Conservation (phyloP, 352 stramenopile species). For the Globisporangium ultimum region DNA sequence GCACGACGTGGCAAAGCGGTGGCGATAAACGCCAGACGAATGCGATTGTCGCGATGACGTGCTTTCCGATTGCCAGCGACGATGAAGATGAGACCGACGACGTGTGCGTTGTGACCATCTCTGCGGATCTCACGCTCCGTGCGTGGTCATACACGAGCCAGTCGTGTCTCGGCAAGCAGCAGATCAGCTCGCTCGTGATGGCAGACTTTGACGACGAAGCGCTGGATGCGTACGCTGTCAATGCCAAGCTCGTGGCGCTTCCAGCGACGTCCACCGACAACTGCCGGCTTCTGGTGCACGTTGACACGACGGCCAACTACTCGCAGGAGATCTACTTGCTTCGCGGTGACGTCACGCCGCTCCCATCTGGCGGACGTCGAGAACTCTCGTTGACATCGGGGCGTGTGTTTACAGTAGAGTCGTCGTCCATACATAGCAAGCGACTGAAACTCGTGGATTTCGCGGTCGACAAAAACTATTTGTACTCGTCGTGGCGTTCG, state of each 20-base stretch:
- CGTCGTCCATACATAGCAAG: slow-evolving; percentile 20
- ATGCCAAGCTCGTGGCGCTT: slow-evolving; percentile 61
- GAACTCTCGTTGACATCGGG: slow-evolving; percentile 46
- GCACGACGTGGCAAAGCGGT: slow-evolving; percentile 26
- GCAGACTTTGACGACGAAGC: slow-evolving; percentile 33
- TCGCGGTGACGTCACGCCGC: slow-evolving; percentile 42
- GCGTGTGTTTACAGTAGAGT: slow-evolving; percentile 48
- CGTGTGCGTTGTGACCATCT: slow-evolving; percentile 67
- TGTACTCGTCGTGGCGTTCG: slow-evolving; percentile 75
- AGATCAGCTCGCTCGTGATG: slow-evolving; percentile 36
- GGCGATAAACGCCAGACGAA: slow-evolving; percentile 26
- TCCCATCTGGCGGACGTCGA: slow-evolving; percentile 19
- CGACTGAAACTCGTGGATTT: slow-evolving; percentile 72
- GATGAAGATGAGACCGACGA: slow-evolving; percentile 44
- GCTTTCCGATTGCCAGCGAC: slow-evolving; percentile 51
- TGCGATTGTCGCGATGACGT: slow-evolving; percentile 56
- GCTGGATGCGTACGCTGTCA: slow-evolving; percentile 36
- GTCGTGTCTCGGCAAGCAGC: slow-evolving; percentile 61
- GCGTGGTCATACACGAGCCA: slow-evolving; percentile 70
- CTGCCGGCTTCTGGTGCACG: slow-evolving; percentile 60
- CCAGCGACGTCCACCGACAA: slow-evolving; percentile 49
- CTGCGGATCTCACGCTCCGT: slow-evolving; percentile 58
- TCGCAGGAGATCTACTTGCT: slow-evolving; percentile 63
- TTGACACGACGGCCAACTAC: slow-evolving; percentile 52
- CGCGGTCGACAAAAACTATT: slow-evolving; percentile 54